phyloP scores from a whole-genome alignment of 1,284 basidiomycete species.

The Marasmius fiardii region DNA sequence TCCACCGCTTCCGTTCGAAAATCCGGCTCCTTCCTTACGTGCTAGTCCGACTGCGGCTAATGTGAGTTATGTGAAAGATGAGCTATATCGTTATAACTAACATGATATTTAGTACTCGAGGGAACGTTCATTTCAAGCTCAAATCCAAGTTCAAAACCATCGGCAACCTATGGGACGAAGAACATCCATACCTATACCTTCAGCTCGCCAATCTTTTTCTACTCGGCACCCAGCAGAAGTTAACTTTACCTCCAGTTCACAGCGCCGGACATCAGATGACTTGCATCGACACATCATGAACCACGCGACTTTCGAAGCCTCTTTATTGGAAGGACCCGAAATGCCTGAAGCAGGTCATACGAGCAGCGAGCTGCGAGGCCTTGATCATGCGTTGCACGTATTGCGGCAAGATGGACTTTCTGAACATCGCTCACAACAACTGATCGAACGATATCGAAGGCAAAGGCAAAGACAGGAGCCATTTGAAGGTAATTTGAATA shows the following conservation, averaged over 20 bases:
- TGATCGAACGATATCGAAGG: conserved; percentile 18
- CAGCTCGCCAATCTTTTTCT: too few species aligned
- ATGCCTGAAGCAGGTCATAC: neutral
- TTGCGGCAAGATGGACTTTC: conserved; percentile 20
- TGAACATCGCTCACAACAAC: conserved; percentile 17
- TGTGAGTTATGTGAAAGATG: neutral
- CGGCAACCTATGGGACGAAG: neutral
- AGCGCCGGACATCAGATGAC: conserved; percentile 3
- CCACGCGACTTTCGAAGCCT: conserved; percentile 6
- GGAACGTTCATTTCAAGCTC: neutral
- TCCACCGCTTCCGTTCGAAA: conserved; percentile 21
- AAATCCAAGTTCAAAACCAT: neutral
- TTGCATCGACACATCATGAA: conserved; percentile 8
- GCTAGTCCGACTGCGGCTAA: neutral
- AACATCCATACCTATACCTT: neutral
- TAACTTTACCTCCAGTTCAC: too few species aligned
- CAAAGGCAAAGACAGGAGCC: conserved; percentile 11
- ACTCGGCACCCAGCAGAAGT: neutral
- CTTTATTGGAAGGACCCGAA: conserved; percentile 1
- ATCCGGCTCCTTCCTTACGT: neutral
- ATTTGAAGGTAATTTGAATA: neutral
- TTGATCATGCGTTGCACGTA: conserved; percentile 18
- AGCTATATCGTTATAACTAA: neutral
- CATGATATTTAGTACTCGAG: too few species aligned
- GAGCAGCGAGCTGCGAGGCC: conserved; percentile 12